Evolutionary conservation across 2,329 filamentous ascomycete species (phyloP).

Genomic region (Verticillium longisporum): DNA sequence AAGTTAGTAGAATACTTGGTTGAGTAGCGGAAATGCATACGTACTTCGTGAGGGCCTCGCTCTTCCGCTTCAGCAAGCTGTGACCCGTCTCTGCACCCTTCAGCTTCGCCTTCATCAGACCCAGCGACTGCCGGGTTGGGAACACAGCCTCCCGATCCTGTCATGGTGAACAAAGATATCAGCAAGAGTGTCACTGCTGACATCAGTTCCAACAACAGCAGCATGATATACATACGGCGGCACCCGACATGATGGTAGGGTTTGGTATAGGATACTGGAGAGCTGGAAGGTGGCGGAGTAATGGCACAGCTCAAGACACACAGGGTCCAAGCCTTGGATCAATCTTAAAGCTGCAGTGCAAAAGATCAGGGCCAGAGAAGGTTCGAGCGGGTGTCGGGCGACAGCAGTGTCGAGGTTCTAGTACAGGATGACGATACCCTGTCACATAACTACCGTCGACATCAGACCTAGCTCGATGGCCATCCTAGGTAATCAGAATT

Average conservation of each 20-base stretch:
- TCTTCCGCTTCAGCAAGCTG: conserved; percentile 94
- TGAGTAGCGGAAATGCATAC: conserved; percentile 18
- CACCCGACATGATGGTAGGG: conserved; percentile 27
- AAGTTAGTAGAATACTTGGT: background rate
- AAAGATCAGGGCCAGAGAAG: background rate
- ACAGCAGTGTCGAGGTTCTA: background rate
- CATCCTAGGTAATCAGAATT: no score
- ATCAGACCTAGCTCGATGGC: no score
- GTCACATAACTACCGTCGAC: background rate
- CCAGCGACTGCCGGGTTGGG: conserved; percentile 92
- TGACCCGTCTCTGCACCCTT: conserved; percentile 90
- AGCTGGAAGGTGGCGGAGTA: background rate
- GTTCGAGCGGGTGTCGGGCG: background rate
- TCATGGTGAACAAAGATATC: background rate
- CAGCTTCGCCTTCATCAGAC: conserved; percentile 95
- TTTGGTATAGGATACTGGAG: background rate
- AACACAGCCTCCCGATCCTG: conserved; percentile 95
- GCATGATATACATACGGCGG: conserved; percentile 23
- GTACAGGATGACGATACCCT: background rate
- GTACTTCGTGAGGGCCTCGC: conserved; percentile 94
- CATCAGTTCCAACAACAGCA: no score
- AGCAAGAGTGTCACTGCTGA: background rate
- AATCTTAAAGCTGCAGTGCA: background rate
- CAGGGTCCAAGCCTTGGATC: no score
- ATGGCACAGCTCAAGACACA: background rate